phyloP scores from a whole-genome alignment of 495 filamentous ascomycete genomes.

The Opeltia flavorubescens region DNA sequence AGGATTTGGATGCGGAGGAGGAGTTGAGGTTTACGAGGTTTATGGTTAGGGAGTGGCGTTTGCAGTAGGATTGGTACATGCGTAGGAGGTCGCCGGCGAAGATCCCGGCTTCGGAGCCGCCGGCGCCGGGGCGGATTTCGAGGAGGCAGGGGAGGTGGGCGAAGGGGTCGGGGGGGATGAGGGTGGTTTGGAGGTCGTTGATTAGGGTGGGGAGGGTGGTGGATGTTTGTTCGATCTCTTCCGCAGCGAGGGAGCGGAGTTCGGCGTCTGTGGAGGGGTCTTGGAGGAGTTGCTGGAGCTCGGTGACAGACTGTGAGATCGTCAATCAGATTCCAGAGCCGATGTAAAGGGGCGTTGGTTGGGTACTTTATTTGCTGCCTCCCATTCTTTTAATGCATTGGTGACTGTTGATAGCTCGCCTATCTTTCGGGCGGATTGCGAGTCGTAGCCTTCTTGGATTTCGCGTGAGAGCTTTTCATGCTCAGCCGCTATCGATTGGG shows the following conservation, averaged over 20 bases:
- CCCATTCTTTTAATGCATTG: conserved; percentile 53
- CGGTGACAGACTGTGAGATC: conserved; percentile 33
- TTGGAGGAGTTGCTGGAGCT: conserved; percentile 42
- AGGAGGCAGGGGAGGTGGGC: conserved; percentile 82
- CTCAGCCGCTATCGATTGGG: conserved; percentile 48
- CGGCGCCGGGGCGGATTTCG: conserved; percentile 87
- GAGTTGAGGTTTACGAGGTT: no score
- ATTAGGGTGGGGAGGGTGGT: conserved; percentile 44
- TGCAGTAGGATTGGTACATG: conserved; percentile 81
- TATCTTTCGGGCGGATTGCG: conserved; percentile 55
- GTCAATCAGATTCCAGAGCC: conserved; percentile 4
- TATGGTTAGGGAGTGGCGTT: conserved; percentile 39
- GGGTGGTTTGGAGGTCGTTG: conserved; percentile 49
- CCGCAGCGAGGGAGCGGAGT: conserved; percentile 52
- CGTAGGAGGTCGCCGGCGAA: conserved; percentile 76
- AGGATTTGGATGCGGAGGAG: conserved; percentile 43
- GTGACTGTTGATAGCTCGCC: conserved; percentile 63
- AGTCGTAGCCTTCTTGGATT: conserved; percentile 51
- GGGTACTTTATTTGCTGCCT: conserved; percentile 28
- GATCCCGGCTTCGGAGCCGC: conserved; percentile 77
- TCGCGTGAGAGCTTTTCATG: conserved; percentile 48
- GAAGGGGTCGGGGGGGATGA: conserved; percentile 85
- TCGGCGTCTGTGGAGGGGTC: conserved; percentile 50
- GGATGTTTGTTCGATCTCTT: conserved; percentile 57
- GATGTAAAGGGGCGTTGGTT: no score